These are phyloP conservation scores for Achaetomiella virescens DNA, from an alignment of 495 filamentous ascomycete genomes.

Conservation along the genomic window DNA sequence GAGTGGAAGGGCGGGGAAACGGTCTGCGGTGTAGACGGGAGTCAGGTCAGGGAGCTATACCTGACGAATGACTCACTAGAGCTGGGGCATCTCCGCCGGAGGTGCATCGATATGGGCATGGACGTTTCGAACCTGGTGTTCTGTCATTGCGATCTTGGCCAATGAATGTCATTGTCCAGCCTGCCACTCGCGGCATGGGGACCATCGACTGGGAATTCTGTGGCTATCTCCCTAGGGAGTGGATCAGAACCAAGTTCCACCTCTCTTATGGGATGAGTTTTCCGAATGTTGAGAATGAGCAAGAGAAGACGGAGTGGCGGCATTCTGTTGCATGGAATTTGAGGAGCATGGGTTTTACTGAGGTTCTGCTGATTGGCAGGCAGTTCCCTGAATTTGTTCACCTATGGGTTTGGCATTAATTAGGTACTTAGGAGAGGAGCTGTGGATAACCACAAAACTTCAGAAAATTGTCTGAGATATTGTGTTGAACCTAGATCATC, in stretches of 20 bases:
- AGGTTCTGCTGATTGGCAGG: no score
- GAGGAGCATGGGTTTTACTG: conserved; percentile 5
- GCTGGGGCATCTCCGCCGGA: background rate
- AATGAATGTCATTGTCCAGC: conserved; percentile 9
- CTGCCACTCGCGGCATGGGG: background rate
- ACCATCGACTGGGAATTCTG: conserved; percentile 16
- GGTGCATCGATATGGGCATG: conserved; percentile 10
- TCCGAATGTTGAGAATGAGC: background rate
- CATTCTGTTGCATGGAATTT: background rate
- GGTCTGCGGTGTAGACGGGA: conserved; percentile 5
- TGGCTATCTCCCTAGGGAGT: conserved; percentile 15
- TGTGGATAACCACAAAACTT: no score
- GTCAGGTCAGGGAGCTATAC: conserved; percentile 3
- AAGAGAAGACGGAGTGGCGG: conserved; percentile 6
- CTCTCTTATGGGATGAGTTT: conserved; percentile 13
- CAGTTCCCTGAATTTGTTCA: no score
- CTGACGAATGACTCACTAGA: background rate
- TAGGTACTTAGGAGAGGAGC: no score
- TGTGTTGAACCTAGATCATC: no score
- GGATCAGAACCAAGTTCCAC: conserved; percentile 15
- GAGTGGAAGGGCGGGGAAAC: conserved; percentile 6
- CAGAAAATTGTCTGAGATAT: no score
- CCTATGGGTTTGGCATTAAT: no score
- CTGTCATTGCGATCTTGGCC: conserved; percentile 17
- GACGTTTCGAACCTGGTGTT: conserved; percentile 7